A percentile compares a stretch with the other conserved stretches of the same genome.
These are phyloP conservation scores for Candida namnaoensis DNA, from an alignment of 805 yeast species.

Conservation along the genomic window DNA sequence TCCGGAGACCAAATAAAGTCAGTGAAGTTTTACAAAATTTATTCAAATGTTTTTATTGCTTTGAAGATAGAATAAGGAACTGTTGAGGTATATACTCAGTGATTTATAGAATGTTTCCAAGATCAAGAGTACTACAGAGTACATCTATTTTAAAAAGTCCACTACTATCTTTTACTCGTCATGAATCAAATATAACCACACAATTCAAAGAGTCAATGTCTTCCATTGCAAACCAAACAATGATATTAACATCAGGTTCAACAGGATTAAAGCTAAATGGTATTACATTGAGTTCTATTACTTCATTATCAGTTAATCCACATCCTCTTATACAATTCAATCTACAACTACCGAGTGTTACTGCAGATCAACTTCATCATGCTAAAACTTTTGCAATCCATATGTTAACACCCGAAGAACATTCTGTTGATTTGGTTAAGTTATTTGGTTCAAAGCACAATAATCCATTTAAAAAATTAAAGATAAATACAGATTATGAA, in stretches of 20 bases:
- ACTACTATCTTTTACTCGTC: background rate
- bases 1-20: no score
- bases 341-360: constrained; percentile 76
- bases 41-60: no score
- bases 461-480: constrained; percentile 41
- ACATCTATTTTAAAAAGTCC: no score
- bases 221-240: constrained; percentile 41
- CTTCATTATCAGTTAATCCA: constrained; percentile 74
- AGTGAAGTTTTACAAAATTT: no score
- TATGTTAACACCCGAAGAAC: constrained; percentile 51
- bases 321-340: constrained; percentile 78
- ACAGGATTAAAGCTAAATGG: constrained; percentile 39
- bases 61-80: no score
- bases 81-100: no score
- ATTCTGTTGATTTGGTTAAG: constrained; percentile 52
- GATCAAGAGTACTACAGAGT: no score
- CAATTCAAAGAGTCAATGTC: constrained; percentile 32
- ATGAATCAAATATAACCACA: constrained; percentile 3
- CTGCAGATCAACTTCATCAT: constrained; percentile 59
- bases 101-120: background rate
- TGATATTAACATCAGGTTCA: constrained; percentile 39
- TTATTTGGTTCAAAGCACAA: constrained; percentile 39
- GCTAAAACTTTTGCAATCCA: constrained; percentile 62
- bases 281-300: constrained; percentile 78
- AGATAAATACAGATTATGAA: constrained; percentile 22